These are phyloP conservation scores for Colletotrichum brevisporum DNA, from an alignment of 2,329 filamentous ascomycete genomes.

Conservation along the genomic window DNA sequence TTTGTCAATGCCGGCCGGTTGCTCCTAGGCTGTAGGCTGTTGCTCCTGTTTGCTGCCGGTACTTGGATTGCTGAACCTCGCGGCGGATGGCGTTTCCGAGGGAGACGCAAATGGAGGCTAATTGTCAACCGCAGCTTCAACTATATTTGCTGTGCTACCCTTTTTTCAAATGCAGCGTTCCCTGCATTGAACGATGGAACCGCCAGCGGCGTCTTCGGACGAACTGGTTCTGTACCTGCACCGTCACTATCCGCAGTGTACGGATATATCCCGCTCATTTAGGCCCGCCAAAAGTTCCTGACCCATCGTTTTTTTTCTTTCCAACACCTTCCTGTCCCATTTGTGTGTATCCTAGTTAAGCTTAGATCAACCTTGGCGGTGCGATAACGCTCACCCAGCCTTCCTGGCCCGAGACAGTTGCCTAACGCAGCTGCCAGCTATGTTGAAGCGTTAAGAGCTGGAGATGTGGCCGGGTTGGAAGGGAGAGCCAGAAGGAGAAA, in stretches of 20 bases:
- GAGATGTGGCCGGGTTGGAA: no score
- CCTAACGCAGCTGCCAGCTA: no score
- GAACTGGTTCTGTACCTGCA: not conserved
- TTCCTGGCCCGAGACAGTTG: no score
- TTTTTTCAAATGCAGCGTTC: no score
- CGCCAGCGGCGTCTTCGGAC: not conserved
- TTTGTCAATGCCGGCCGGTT: slow-evolving; percentile 4
- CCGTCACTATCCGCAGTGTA: no score
- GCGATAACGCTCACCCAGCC: not conserved
- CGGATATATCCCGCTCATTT: not conserved
- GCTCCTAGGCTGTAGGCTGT: not conserved
- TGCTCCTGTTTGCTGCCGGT: not conserved
- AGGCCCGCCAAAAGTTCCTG: not conserved
- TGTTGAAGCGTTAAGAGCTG: no score
- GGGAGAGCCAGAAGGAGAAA: no score
- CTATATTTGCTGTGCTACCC: no score
- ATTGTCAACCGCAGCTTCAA: not conserved
- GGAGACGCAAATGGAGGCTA: not conserved
- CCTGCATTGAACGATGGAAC: not conserved
- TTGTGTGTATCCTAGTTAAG: not conserved
- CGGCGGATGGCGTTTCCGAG: no score
- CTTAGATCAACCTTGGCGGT: slow-evolving; percentile 11
- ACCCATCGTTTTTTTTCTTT: not conserved
- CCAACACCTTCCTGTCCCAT: not conserved
- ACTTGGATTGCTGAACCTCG: not conserved